Percentiles rank a stretch among this genome's conserved stretches.
phyloP scores from a whole-genome alignment of 345 rosid genomes.

The Arabis hirsuta region DNA sequence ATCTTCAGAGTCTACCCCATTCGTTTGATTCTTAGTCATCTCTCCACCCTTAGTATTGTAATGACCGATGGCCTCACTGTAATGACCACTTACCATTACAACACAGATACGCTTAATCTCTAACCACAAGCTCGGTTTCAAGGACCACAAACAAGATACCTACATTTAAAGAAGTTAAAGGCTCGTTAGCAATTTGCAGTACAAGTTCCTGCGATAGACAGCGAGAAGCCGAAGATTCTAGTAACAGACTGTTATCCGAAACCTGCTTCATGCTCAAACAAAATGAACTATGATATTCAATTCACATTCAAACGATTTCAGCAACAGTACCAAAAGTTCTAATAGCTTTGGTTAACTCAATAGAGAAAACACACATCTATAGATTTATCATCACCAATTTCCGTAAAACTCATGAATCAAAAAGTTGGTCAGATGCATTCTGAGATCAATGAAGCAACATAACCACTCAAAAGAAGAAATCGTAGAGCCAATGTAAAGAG shows the following conservation, averaged over 20 bases:
- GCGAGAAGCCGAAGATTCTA: not conserved
- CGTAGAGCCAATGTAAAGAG: not conserved
- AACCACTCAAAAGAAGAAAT: not conserved
- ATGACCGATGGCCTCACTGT: slow-evolving; percentile 26
- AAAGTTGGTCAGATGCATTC: slow-evolving; percentile 1
- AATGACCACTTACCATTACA: slow-evolving; percentile 33
- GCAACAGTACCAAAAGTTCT: slow-evolving; percentile 1
- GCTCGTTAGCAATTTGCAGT: not conserved
- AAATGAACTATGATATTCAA: not conserved
- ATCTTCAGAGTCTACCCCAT: slow-evolving; percentile 46
- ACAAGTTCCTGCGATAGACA: not conserved
- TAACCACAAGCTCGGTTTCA: not conserved
- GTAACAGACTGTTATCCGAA: no score
- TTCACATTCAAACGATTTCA: slow-evolving; percentile 9
- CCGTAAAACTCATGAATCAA: not conserved
- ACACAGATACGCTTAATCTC: slow-evolving; percentile 6
- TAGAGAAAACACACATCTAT: not conserved
- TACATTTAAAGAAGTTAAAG: slow-evolving; percentile 1
- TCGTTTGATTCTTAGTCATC: slow-evolving; percentile 41
- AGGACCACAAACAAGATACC: slow-evolving; percentile 19
- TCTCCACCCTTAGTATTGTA: slow-evolving; percentile 34
- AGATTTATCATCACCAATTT: no score
- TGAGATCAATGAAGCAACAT: not conserved
- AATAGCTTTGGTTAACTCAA: not conserved
- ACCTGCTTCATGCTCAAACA: not conserved